Percentiles rank a stretch among this genome's conserved stretches.
Evolutionary conservation across 164 flowering plant species (phyloP).

Genomic region (Sextonia rubra): DNA sequence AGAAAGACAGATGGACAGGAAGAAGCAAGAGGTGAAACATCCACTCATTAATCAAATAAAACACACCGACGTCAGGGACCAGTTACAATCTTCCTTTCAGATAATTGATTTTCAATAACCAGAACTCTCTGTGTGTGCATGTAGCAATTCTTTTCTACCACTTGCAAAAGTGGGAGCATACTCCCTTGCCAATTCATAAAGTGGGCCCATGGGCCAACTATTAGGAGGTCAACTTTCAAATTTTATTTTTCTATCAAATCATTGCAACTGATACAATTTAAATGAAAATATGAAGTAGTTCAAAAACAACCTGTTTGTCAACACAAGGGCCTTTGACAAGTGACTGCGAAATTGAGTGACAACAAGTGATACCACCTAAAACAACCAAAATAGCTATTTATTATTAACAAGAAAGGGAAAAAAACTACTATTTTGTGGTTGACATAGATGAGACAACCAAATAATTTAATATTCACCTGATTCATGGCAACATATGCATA

Average conservation of each 20-base stretch:
- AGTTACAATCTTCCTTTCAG: no score
- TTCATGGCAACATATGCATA: conserved; percentile 77
- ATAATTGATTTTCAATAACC: no score
- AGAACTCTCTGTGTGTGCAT: no score
- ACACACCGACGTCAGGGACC: no score
- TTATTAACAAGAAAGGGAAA: neutral
- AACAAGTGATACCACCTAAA: conserved; percentile 71
- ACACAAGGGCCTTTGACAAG: conserved; percentile 77
- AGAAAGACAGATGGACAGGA: no score
- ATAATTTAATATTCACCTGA: conserved; percentile 47
- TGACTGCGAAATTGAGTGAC: conserved; percentile 72
- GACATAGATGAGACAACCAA: neutral
- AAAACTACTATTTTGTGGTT: neutral
- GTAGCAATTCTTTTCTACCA: no score
- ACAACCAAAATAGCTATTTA: conserved; percentile 2
- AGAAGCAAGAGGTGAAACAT: no score
- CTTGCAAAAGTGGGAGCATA: no score
- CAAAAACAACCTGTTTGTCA: conserved; percentile 70
- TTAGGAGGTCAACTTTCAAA: neutral
- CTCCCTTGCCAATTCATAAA: no score
- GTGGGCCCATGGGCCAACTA: no score
- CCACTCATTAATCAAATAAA: no score
- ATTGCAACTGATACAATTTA: neutral
- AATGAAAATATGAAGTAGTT: neutral
- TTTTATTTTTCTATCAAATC: neutral